Conservation (phyloP, 805 yeast species). For the Yarrowia hollandica region DNA sequence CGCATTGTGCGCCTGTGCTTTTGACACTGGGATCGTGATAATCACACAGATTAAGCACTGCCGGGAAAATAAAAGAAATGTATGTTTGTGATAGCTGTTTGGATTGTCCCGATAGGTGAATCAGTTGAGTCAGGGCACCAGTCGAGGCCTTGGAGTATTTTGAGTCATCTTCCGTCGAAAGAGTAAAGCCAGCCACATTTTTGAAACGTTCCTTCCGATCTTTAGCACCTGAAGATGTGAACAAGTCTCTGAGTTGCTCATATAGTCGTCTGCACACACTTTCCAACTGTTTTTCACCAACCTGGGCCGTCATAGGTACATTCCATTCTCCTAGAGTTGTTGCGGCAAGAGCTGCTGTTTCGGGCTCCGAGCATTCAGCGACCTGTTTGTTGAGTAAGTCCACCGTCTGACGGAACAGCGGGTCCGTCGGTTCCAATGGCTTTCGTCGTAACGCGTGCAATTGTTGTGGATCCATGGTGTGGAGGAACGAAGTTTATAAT, state of each 20-base stretch:
- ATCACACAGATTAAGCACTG: constrained; percentile 39
- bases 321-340: constrained; percentile 5
- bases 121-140: constrained; percentile 9
- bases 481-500: not conserved
- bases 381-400: not conserved
- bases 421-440: not conserved
- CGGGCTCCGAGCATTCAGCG: not conserved
- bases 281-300: not conserved
- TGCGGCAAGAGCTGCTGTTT: constrained; percentile 1
- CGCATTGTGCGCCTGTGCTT: constrained; percentile 34
- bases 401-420: constrained; percentile 1
- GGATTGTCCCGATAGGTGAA: constrained; percentile 7
- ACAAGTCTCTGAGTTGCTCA: not conserved
- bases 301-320: not conserved
- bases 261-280: not conserved
- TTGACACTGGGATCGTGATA: constrained; percentile 36
- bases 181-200: constrained; percentile 9
- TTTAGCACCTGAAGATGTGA: not conserved
- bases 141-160: constrained; percentile 12
- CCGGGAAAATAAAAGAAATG: constrained; percentile 41
- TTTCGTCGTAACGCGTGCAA: not conserved
- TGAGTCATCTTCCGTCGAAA: not conserved
- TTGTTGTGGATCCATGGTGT: not conserved
- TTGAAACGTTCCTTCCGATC: constrained; percentile 14
- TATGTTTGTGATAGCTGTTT: constrained; percentile 28